Evolutionary conservation across 306 rosid genomes (phyloP).

Genomic region (Lathyrus aphaca): DNA sequence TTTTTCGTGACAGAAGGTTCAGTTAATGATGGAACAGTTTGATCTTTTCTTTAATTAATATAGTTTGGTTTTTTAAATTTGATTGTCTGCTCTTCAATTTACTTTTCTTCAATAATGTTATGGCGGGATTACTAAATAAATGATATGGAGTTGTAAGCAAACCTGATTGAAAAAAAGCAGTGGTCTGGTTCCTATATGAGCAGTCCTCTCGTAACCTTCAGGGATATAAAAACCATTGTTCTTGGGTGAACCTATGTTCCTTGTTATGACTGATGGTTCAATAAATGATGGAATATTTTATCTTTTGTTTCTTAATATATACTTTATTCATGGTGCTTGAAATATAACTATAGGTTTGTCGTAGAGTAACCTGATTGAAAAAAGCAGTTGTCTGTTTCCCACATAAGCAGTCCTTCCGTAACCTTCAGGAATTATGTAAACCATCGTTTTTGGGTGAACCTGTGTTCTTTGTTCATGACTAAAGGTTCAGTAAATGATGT

Average conservation of each 20-base stretch:
- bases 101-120: no score
- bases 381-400: conserved; percentile 48
- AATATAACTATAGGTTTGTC: no score
- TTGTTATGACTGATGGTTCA: conserved; percentile 37
- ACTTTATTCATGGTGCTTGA: background rate
- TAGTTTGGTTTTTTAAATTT: no score
- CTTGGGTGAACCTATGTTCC: conserved; percentile 45
- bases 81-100: no score
- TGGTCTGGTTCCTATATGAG: conserved; percentile 41
- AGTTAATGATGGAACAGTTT: conserved; percentile 67
- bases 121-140: no score
- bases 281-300: conserved; percentile 2
- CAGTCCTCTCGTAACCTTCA: conserved; percentile 40
- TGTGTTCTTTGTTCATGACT: background rate
- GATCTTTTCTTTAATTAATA: background rate
- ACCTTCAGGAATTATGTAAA: conserved; percentile 38
- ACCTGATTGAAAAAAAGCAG: conserved; percentile 42
- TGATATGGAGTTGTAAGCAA: no score
- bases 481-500: conserved; percentile 48
- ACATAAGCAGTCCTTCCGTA: conserved; percentile 32
- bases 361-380: conserved; percentile 20
- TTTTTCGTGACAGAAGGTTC: conserved; percentile 59
- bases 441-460: conserved; percentile 51
- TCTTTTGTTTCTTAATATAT: background rate
- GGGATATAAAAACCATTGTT: conserved; percentile 45